Evolutionary conservation across 768 basidiomycete genomes (phyloP).

Genomic region (Cystofilobasidium bisporidii): DNA sequence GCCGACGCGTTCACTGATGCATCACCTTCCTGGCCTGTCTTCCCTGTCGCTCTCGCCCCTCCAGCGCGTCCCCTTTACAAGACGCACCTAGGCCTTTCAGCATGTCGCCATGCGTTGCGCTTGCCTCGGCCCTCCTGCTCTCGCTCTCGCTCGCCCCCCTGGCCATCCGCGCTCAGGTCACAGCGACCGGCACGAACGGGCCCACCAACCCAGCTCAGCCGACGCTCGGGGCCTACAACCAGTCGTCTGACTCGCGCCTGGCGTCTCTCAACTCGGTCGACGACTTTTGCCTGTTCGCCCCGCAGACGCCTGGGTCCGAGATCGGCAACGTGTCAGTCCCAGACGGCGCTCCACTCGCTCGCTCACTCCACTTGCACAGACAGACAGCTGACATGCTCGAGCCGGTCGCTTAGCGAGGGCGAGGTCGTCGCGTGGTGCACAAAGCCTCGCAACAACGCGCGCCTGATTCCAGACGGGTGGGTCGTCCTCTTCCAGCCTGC

Average conservation of each 20-base stretch:
- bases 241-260: constrained; percentile 21
- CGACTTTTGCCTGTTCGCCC: constrained; percentile 29
- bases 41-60: neutral
- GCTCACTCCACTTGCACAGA: too few species aligned
- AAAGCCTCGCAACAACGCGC: constrained; percentile 43
- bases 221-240: constrained; percentile 13
- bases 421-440: constrained; percentile 29
- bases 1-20: too few species aligned
- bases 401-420: constrained; percentile 40
- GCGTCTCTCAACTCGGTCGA: constrained; percentile 23
- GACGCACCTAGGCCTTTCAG: neutral
- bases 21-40: too few species aligned
- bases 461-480: constrained; percentile 44
- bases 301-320: constrained; percentile 44
- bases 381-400: too few species aligned
- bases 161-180: neutral
- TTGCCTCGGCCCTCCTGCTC: neutral
- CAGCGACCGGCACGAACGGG: neutral
- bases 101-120: neutral
- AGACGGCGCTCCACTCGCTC: too few species aligned
- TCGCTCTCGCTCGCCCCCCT: neutral
- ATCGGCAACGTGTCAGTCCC: constrained; percentile 48
- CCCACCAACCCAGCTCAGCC: constrained; percentile 23
- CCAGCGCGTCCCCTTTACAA: neutral
- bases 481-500: too few species aligned